Evolutionary conservation across 1,284 basidiomycete species (phyloP).

Genomic region (Cystobasidium pallidum): DNA sequence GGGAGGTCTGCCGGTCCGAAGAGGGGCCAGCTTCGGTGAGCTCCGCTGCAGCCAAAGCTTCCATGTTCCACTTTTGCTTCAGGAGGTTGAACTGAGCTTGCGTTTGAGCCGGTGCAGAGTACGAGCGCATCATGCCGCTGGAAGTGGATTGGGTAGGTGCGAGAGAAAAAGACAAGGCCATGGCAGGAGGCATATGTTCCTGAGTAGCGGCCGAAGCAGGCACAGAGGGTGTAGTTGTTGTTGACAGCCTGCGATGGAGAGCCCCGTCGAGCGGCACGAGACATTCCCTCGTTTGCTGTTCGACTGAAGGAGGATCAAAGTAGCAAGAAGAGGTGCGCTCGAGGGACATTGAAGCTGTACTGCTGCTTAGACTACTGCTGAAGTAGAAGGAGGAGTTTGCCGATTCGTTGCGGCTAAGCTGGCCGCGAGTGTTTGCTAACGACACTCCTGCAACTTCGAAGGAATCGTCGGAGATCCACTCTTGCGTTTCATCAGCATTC

Average conservation of each 20-base stretch:
- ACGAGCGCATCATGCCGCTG: constrained; percentile 37
- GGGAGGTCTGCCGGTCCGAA: not conserved
- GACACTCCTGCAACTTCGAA: constrained; percentile 6
- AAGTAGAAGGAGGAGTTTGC: constrained; percentile 8
- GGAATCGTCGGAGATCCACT: constrained; percentile 23
- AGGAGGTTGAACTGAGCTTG: constrained; percentile 20
- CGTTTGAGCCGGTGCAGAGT: constrained; percentile 38
- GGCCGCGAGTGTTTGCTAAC: not conserved
- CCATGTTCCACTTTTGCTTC: constrained; percentile 30
- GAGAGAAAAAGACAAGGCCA: not conserved
- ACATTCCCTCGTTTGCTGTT: not conserved
- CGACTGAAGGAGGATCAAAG: constrained; percentile 17
- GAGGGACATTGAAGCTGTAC: constrained; percentile 23
- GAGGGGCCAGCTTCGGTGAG: constrained; percentile 9
- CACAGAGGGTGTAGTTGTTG: constrained; percentile 9
- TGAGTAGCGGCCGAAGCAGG: not conserved
- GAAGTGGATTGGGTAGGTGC: constrained; percentile 23
- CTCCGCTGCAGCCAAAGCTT: constrained; percentile 14
- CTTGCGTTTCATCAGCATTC: constrained; percentile 1
- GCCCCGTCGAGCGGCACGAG: constrained; percentile 26
- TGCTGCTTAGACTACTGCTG: constrained; percentile 3
- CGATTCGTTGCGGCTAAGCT: not conserved
- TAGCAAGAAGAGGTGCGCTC: constrained; percentile 34
- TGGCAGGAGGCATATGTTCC: not conserved
- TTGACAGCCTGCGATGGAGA: constrained; percentile 16